Base-by-base conservation (phyloP, 495 filamentous ascomycete genomes). In the Aspergillus nidulans region DNA sequence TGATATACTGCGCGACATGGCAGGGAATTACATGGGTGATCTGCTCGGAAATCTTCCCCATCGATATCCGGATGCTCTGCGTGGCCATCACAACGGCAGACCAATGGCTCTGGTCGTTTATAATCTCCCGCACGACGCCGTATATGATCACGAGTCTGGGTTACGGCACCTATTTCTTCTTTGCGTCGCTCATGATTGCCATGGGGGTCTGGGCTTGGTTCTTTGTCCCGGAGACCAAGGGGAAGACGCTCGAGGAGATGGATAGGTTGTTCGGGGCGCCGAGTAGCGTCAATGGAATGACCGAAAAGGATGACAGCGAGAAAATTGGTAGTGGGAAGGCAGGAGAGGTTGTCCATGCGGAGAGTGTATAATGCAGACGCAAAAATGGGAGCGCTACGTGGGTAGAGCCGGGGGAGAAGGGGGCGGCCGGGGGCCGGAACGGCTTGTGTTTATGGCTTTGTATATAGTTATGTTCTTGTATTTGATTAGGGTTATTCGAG, bases 161-260 rank as follows among this genome's bases (percentile, higher is more conserved):
- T 0, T 77, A 75, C 19, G 82, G 82, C 1, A 83, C 80, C 1
- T 77, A 71, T 55, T 61, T 72, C 24, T 73, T 77, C 60, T 75
- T 74, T 50, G 72, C 61, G 1, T 47, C 46, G 3, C 61, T 65
- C 3, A 69, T 70, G 52, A 44, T 72, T 2, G 43, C 69, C 13
- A 80, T 78, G 28, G 76, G 76, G 0, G 13, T 76, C 1, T 80
- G 79, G 75, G 81, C 82, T 5, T 83, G 72, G 65, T 77, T 85
- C 52, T 80, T 75, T 36, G 73, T 86, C 0, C 84, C 84, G 2
- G 85, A 88, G 68, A 89, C 83, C 0, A 79, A 77, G 6, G 78
- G 81, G 0, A 59, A 72, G 36, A 67, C 69, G 52, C 60, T 79
- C 7, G 76, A 79, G 55, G 75, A 77, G 50, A 77, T 77, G 72